Evolutionary conservation across 2,329 filamentous ascomycete genomes (phyloP).

Genomic region (Ophiostoma piceae): DNA sequence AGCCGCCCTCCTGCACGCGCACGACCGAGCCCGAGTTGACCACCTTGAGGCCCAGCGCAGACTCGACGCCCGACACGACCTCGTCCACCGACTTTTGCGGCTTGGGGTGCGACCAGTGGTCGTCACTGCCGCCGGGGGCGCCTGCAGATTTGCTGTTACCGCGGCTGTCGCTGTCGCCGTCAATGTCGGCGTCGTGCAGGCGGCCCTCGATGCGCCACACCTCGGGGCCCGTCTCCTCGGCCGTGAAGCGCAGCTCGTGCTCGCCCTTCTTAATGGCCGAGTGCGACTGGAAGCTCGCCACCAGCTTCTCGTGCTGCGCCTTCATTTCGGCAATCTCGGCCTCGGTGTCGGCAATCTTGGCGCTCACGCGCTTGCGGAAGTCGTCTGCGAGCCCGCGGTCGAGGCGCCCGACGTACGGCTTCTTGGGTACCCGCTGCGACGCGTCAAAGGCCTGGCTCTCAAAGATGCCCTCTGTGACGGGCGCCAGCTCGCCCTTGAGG

Average conservation of each 20-base stretch:
- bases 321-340: conserved; percentile 83
- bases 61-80: conserved; percentile 70
- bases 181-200: conserved; percentile 36
- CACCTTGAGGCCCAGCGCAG: conserved; percentile 61
- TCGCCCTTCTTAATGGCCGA: conserved; percentile 69
- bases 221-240: conserved; percentile 56
- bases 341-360: conserved; percentile 66
- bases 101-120: conserved; percentile 35
- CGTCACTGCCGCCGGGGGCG: neutral
- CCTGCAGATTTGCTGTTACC: neutral
- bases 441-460: conserved; percentile 55
- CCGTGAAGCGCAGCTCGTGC: conserved; percentile 63
- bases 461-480: conserved; percentile 79
- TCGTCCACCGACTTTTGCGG: conserved; percentile 59
- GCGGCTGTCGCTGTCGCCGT: conserved; percentile 31
- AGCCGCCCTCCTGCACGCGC: conserved; percentile 73
- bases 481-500: conserved; percentile 72
- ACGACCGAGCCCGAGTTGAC: conserved; percentile 59
- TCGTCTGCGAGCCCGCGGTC: conserved; percentile 73
- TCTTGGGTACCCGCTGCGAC: conserved; percentile 43
- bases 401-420: conserved; percentile 61
- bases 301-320: conserved; percentile 66
- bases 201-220: conserved; percentile 60
- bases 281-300: conserved; percentile 68
- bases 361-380: conserved; percentile 71